These are phyloP conservation scores for Fraxinus dipetala DNA, from an alignment of 305 asterid genomes.

Conservation along the genomic window DNA sequence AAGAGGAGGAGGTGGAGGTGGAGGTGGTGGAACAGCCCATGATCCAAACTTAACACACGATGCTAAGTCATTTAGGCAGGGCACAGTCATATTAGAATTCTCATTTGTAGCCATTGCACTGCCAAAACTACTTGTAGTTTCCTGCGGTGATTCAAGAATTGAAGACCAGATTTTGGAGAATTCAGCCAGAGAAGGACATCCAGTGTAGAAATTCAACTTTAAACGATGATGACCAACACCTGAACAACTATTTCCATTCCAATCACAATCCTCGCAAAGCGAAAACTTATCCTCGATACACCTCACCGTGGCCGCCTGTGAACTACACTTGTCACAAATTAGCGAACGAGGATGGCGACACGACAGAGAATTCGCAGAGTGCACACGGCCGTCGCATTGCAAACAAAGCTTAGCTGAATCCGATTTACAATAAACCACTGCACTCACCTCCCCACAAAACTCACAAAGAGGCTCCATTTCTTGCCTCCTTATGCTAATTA, in stretches of 20 bases:
- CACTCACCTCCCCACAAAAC: conserved; percentile 47
- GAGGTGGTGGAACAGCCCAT: conserved; percentile 31
- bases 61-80: conserved; percentile 37
- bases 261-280: conserved; percentile 50
- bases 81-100: not conserved
- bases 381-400: conserved; percentile 57
- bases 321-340: conserved; percentile 42
- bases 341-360: conserved; percentile 63
- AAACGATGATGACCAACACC: conserved; percentile 10
- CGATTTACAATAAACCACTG: conserved; percentile 63
- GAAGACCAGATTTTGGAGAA: conserved; percentile 47
- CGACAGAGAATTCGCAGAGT: conserved; percentile 57
- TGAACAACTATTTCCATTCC: conserved; percentile 34
- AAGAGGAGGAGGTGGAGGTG: not conserved
- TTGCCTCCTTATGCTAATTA: not conserved
- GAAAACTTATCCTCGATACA: conserved; percentile 52
- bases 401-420: conserved; percentile 65
- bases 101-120: conserved; percentile 2
- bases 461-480: conserved; percentile 50
- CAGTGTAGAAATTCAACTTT: conserved; percentile 41
- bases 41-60: conserved; percentile 35
- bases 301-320: conserved; percentile 49
- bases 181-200: conserved; percentile 51
- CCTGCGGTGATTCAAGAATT: conserved; percentile 22
- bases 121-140: not conserved